Percentiles rank a stretch among this genome's conserved stretches.
phyloP scores from a whole-genome alignment of 2,329 filamentous ascomycete genomes.

The Diplodia sapinea region DNA sequence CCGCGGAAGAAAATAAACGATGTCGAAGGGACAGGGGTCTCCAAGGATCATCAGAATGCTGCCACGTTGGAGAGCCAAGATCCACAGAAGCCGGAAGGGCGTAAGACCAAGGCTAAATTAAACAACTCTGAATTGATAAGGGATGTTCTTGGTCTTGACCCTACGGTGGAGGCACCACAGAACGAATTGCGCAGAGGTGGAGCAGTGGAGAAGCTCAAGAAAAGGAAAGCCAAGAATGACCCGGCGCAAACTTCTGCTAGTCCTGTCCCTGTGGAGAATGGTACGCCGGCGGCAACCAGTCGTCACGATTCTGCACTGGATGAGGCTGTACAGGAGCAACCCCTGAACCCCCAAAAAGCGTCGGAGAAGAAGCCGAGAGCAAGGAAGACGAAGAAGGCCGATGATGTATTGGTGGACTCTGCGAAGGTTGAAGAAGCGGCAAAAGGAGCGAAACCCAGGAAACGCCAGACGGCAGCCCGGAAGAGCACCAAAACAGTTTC shows the following conservation, averaged over 20 bases:
- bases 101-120: background rate
- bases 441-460: background rate
- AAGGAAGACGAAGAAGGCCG: background rate
- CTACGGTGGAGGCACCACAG: constrained; percentile 33
- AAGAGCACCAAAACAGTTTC: background rate
- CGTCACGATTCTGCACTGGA: constrained; percentile 34
- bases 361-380: background rate
- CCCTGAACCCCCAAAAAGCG: constrained; percentile 32
- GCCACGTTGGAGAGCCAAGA: background rate
- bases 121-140: constrained; percentile 14
- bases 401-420: background rate
- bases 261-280: background rate
- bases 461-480: background rate
- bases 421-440: background rate
- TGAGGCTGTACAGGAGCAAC: constrained; percentile 35
- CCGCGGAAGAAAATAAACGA: background rate
- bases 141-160: background rate
- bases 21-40: background rate
- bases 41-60: background rate
- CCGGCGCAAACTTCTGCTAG: background rate
- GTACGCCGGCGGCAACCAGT: background rate
- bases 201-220: constrained; percentile 2
- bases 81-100: constrained; percentile 26
- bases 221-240: background rate
- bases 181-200: constrained; percentile 29